These are phyloP conservation scores for Globisporangium ultimum DNA, from an alignment of 352 stramenopile genomes.

Conservation along the genomic window DNA sequence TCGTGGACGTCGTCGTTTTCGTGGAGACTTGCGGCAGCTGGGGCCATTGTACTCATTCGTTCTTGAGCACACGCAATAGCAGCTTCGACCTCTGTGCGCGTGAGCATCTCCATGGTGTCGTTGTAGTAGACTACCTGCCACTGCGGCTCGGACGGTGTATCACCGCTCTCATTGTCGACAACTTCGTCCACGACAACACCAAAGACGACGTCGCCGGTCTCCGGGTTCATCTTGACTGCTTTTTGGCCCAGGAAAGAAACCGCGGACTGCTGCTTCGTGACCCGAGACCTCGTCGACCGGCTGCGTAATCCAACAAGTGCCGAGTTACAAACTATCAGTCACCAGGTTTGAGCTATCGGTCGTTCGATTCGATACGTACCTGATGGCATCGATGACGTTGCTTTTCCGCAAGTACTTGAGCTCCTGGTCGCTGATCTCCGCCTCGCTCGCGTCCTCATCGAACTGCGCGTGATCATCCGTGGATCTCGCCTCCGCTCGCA, in stretches of 20 bases:
- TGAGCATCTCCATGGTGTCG: slow-evolving; percentile 42
- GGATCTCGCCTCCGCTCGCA: neutral
- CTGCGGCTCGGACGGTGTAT: slow-evolving; percentile 9
- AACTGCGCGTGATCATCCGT: slow-evolving; percentile 5
- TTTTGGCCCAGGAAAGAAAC: slow-evolving; percentile 28
- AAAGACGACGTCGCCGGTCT: slow-evolving; percentile 32
- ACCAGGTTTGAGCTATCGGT: no score
- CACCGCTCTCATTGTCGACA: neutral
- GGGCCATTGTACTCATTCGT: slow-evolving; percentile 11
- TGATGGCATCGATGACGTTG: slow-evolving; percentile 47
- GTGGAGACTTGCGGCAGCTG: neutral
- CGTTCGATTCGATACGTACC: slow-evolving; percentile 17
- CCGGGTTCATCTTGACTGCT: slow-evolving; percentile 32
- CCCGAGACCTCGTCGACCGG: slow-evolving; percentile 25
- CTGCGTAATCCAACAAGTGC: slow-evolving; percentile 7
- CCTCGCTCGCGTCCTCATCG: slow-evolving; percentile 18
- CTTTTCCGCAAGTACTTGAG: slow-evolving; percentile 45
- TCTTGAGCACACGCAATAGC: slow-evolving; percentile 32
- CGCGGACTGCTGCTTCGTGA: neutral
- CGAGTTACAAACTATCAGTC: no score
- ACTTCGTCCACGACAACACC: slow-evolving; percentile 45
- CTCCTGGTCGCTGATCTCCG: slow-evolving; percentile 26
- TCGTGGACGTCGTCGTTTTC: slow-evolving; percentile 21
- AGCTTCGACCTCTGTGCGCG: slow-evolving; percentile 19
- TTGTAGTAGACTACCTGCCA: slow-evolving; percentile 66